Evolutionary conservation across 2,329 filamentous ascomycete genomes (phyloP).

Genomic region (Diaporthe velutina): DNA sequence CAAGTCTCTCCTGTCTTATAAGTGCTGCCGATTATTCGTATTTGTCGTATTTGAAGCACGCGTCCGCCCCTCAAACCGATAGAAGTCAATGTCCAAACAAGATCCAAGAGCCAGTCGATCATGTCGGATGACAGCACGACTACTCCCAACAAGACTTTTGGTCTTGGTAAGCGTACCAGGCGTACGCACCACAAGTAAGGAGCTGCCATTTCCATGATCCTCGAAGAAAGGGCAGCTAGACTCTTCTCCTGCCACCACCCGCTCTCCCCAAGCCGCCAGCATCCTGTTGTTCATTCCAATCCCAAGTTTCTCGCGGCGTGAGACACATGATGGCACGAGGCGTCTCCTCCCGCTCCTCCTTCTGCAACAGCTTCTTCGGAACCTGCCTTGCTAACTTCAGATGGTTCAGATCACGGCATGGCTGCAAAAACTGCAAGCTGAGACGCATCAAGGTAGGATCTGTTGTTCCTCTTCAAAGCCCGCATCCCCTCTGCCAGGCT

Average conservation of each 20-base stretch:
- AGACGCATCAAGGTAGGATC: conserved; percentile 5
- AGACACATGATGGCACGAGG: conserved; percentile 1
- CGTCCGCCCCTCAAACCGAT: background rate
- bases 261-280: background rate
- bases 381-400: background rate
- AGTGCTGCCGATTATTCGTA: conserved; percentile 26
- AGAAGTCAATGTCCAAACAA: background rate
- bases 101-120: background rate
- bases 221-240: background rate
- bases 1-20: conserved; percentile 33
- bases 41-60: conserved; percentile 7
- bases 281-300: background rate
- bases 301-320: background rate
- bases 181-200: conserved; percentile 18
- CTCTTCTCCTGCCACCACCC: background rate
- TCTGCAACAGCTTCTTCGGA: background rate
- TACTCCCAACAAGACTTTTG: background rate
- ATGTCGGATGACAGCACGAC: conserved; percentile 16
- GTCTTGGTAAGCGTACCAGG: background rate
- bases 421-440: conserved; percentile 4
- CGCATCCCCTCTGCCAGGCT: background rate
- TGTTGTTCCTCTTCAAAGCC: too few species aligned
- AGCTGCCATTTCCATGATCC: background rate
- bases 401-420: conserved; percentile 7
- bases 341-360: background rate